Percentiles rank a stretch among this genome's conserved stretches.
phyloP scores from a whole-genome alignment of 1,139 yeast genomes.

The Cylindricascospora bacillispora region DNA sequence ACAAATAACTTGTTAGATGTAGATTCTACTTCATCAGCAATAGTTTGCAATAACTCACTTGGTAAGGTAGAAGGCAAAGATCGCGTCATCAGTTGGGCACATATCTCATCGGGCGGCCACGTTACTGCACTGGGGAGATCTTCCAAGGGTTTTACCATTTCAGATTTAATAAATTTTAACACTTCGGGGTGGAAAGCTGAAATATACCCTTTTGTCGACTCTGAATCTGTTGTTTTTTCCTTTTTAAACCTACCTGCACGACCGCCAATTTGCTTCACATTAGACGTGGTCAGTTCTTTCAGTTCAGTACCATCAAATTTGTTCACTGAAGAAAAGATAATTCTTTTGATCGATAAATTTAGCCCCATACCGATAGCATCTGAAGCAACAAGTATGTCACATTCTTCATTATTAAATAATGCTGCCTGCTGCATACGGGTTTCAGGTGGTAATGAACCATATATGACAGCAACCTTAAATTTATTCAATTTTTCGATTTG shows the following conservation, averaged over 20 bases:
- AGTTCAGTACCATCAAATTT: slow-evolving; percentile 60
- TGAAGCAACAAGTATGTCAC: slow-evolving; percentile 77
- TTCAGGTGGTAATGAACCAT: slow-evolving; percentile 95
- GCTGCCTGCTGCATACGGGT: slow-evolving; percentile 77
- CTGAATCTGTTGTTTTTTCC: slow-evolving; percentile 9
- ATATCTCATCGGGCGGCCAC: slow-evolving; percentile 59
- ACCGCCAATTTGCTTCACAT: slow-evolving; percentile 88
- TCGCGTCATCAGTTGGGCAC: slow-evolving; percentile 30
- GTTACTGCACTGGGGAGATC: slow-evolving; percentile 43
- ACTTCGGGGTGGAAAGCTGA: slow-evolving; percentile 39
- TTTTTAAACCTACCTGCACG: slow-evolving; percentile 76
- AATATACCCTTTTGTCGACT: slow-evolving; percentile 40
- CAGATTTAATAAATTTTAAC: slow-evolving; percentile 31
- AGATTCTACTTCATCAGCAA: slow-evolving; percentile 32
- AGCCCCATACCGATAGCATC: slow-evolving; percentile 99
- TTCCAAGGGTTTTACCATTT: slow-evolving; percentile 36
- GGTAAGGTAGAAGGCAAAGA: slow-evolving; percentile 39
- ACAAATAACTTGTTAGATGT: slow-evolving; percentile 17
- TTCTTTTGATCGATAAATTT: slow-evolving; percentile 68
- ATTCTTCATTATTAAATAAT: slow-evolving; percentile 60
- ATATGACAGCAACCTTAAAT: slow-evolving; percentile 73
- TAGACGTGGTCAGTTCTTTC: slow-evolving; percentile 42
- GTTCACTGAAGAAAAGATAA: slow-evolving; percentile 52
- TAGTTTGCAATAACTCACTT: slow-evolving; percentile 34
- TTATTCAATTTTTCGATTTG: slow-evolving; percentile 49